Evolutionary conservation across 306 rosid species (phyloP), one percentile per base, ranked within the genome.

Genomic region (Castanospermum australe): DNA sequence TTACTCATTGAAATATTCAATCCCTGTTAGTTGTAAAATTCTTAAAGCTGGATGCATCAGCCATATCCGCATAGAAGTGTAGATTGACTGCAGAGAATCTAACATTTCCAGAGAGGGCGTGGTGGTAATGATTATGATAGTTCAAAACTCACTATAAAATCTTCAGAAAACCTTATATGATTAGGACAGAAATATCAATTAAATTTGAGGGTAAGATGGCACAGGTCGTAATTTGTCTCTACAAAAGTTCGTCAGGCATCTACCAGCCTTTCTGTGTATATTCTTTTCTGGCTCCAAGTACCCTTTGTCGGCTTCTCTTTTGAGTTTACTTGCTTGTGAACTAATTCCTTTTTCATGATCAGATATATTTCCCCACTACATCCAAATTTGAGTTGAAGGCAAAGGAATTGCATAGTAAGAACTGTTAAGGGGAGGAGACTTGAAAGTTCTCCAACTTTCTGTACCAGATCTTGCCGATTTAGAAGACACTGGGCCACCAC

Each of bases 221-320:
- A 82, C 48, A 66, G 76, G 62, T 59, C 75, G 51, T 64, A 65
- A 59, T 67, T 81, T 70, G 78, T 10, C 17, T 21, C 10, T 55
- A 41, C 11, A 61, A 68, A 36, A 17, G 30, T 11, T 67, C 6
- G 32, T 44, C 71, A 72, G 87, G 81, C 75, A 85, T 85, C 88
- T 73, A 45, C 36, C 81, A 70, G 84, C 87, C 85, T 81, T 83
- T 86, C 42, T 56, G 56, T 85, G 38, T 64, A 22, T 44, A 48
- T 82, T 48, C 71, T 45, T 48, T 81, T 72, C 54, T 79, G 75
- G 79, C 73, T 82, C 73, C 67, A 71, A 18, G 47, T 66, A 54
- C 67, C 20, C 59, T 84, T 75, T 79, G 85, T 87, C 85, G 86
- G 83, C 73, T 55, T 70, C 64, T 63, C 74, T 41, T 67, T 75